phyloP scores from a whole-genome alignment of 2,329 filamentous ascomycete species.

The Penicillium fuscoglaucum region DNA sequence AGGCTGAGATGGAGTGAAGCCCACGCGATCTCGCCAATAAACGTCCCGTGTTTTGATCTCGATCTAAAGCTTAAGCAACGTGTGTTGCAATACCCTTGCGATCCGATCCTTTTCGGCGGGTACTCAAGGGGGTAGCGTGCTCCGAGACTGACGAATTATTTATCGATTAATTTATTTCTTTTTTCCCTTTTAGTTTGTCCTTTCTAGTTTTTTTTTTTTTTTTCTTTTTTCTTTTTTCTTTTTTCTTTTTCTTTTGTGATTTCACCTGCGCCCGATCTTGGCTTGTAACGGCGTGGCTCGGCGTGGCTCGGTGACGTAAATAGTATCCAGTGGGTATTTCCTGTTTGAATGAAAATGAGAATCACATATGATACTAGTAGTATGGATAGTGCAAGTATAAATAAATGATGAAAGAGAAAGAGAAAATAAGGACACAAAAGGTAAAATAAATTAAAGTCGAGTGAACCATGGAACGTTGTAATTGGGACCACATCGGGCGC shows the following conservation, averaged over 20 bases:
- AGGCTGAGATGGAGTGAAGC: slow-evolving; percentile 1
- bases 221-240: neutral
- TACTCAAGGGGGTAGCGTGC: slow-evolving; percentile 20
- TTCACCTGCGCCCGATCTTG: slow-evolving; percentile 7
- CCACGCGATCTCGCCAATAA: slow-evolving; percentile 23
- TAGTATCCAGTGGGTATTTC: neutral
- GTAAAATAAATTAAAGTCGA: neutral
- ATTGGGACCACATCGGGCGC: slow-evolving; percentile 6
- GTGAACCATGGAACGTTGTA: slow-evolving; percentile 10
- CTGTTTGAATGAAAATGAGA: neutral
- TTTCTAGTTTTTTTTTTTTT: neutral
- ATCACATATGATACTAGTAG: neutral
- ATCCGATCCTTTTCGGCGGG: slow-evolving; percentile 5
- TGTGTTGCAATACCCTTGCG: slow-evolving; percentile 11
- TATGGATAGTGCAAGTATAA: neutral
- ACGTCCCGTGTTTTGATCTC: slow-evolving; percentile 25
- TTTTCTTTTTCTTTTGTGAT: slow-evolving; percentile 3
- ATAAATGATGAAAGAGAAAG: neutral
- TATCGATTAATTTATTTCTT: neutral
- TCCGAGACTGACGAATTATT: slow-evolving; percentile 14
- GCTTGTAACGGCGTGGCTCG: slow-evolving; percentile 6
- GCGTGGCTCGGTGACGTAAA: slow-evolving; percentile 4
- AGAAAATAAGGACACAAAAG: neutral
- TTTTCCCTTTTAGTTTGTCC: neutral
- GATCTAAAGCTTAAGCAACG: slow-evolving; percentile 28